phyloP scores from a whole-genome alignment of 2,329 filamentous ascomycete genomes.

The Zasmidium cellare region DNA sequence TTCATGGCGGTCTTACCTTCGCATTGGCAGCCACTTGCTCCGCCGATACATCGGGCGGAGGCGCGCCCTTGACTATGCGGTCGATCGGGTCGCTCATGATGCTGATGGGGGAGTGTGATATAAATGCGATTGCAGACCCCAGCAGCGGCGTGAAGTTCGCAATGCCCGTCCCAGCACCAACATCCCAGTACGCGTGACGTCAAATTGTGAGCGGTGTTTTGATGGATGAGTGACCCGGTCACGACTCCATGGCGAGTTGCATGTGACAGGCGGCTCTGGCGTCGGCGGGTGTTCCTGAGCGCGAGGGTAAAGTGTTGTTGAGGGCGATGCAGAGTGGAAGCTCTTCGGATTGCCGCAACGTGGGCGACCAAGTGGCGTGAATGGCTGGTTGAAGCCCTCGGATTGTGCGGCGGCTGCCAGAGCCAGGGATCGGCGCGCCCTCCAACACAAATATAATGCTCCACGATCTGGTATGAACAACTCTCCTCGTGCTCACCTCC shows the following conservation, averaged over 20 bases:
- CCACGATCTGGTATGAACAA: not conserved
- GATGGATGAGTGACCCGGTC: not conserved
- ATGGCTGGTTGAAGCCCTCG: not conserved
- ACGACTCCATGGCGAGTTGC: not conserved
- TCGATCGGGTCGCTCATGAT: slow-evolving; percentile 55
- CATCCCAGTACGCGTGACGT: slow-evolving; percentile 3
- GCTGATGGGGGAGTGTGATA: not conserved
- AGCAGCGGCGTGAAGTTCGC: not conserved
- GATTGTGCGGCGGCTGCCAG: not conserved
- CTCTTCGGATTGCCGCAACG: not conserved
- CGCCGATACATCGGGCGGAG: slow-evolving; percentile 59
- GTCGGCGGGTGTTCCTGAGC: not conserved
- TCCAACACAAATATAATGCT: not conserved
- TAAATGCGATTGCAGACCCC: not conserved
- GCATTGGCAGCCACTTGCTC: slow-evolving; percentile 41
- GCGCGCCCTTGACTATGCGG: slow-evolving; percentile 88
- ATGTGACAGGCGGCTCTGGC: slow-evolving; percentile 5
- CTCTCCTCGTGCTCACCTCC: not conserved
- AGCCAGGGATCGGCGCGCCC: not conserved
- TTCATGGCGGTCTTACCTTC: slow-evolving; percentile 20
- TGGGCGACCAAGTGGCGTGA: not conserved
- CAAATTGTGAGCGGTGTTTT: not conserved
- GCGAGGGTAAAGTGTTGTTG: not conserved
- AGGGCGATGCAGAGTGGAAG: not conserved
- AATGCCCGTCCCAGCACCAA: not conserved